Conservation (phyloP, 257 asterid species). For the Lantana camara region DNA sequence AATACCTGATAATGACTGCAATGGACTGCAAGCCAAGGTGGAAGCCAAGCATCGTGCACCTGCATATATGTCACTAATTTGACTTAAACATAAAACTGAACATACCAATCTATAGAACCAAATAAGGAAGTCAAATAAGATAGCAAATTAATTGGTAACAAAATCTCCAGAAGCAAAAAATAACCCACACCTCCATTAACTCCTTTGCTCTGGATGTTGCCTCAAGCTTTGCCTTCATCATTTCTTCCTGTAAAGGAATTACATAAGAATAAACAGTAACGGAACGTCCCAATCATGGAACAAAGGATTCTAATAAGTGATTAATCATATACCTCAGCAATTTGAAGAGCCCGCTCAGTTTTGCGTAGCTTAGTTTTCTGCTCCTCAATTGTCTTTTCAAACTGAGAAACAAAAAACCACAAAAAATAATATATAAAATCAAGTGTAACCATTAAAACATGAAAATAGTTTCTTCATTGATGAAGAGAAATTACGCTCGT, state of each 20-base stretch:
- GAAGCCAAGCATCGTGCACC: constrained; percentile 90
- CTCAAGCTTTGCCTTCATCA: constrained; percentile 71
- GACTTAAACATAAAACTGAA: not conserved
- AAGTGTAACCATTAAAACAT: not conserved
- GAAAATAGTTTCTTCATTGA: too few species aligned
- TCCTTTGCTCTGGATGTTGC: constrained; percentile 55
- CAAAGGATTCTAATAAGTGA: constrained; percentile 6
- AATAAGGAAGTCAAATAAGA: not conserved
- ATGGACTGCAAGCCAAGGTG: constrained; percentile 78
- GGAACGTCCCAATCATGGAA: constrained; percentile 3
- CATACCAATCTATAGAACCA: not conserved
- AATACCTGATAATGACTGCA: constrained; percentile 53
- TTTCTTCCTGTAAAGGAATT: constrained; percentile 61
- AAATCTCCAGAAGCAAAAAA: not conserved
- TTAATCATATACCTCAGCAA: constrained; percentile 65
- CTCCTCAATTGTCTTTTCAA: constrained; percentile 53
- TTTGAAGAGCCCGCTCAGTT: constrained; percentile 87
- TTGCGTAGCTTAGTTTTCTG: constrained; percentile 68
- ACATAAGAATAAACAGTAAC: not conserved
- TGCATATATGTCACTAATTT: constrained; percentile 32
- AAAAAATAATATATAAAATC: not conserved
- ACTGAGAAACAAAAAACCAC: constrained; percentile 44
- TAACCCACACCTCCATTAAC: constrained; percentile 52
- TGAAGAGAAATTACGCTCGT: too few species aligned
- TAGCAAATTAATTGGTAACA: not conserved